Conservation (phyloP, 2,329 filamentous ascomycete species). For the Pestalotiopsis sp. region DNA sequence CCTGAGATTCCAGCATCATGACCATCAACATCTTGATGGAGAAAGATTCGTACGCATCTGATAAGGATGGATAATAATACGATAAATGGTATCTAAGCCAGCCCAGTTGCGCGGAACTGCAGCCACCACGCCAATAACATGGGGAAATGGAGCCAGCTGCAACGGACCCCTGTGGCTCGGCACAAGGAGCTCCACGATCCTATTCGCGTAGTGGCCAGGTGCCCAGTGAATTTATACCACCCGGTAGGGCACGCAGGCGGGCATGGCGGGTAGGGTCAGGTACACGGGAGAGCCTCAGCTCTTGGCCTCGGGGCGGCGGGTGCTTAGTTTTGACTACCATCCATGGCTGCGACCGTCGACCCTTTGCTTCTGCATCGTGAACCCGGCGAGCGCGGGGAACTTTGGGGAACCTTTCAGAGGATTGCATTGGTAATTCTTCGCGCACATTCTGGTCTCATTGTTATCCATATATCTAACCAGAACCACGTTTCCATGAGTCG, state of each 20-base stretch:
- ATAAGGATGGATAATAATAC: no score
- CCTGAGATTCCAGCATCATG: no score
- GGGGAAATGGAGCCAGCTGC: not conserved
- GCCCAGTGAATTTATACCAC: not conserved
- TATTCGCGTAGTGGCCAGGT: not conserved
- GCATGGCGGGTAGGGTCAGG: not conserved
- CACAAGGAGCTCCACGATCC: not conserved
- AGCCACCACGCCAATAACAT: not conserved
- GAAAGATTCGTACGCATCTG: no score
- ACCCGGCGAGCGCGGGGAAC: not conserved
- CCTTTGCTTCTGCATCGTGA: not conserved
- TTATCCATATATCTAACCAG: not conserved
- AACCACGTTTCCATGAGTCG: conserved; percentile 11
- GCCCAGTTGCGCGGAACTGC: no score
- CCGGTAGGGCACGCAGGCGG: not conserved
- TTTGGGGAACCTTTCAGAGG: not conserved
- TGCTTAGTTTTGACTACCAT: conserved; percentile 9
- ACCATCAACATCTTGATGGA: no score
- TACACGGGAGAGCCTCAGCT: conserved; percentile 7
- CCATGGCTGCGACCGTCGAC: not conserved
- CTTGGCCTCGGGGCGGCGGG: not conserved
- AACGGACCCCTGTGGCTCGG: not conserved
- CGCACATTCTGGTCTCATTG: not conserved
- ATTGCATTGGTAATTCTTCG: conserved; percentile 7
- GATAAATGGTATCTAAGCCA: no score